A percentile compares a stretch with the other conserved stretches of the same genome.
Conservation (phyloP, 768 basidiomycete genomes). For the Calocera cornea region DNA sequence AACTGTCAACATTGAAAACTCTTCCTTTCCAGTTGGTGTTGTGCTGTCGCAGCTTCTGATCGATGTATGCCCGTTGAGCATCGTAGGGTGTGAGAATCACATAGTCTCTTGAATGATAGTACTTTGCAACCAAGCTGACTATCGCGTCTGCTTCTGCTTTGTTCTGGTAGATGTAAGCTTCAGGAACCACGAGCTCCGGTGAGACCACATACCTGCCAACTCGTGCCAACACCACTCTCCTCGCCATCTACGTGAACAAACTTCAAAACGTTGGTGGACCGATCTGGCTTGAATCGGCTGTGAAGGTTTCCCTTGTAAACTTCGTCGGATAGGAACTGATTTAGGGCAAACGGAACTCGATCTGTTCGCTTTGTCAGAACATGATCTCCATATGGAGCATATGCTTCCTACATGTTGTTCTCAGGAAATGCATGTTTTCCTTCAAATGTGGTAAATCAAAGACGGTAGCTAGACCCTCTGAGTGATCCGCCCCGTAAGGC, state of each 20-base stretch:
- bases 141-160: conserved; percentile 40
- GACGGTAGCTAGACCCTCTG: conserved; percentile 51
- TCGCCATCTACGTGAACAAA: conserved; percentile 45
- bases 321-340: conserved; percentile 50
- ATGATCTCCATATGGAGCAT: background rate
- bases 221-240: conserved; percentile 30
- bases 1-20: conserved; percentile 65
- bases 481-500: conserved; percentile 61
- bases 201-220: conserved; percentile 32
- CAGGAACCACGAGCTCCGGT: background rate
- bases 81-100: conserved; percentile 75
- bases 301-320: conserved; percentile 51
- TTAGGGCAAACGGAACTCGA: conserved; percentile 73
- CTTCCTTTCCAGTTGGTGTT: conserved; percentile 41
- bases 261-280: conserved; percentile 36
- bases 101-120: conserved; percentile 39
- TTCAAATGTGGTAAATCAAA: conserved; percentile 60
- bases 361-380: conserved; percentile 32
- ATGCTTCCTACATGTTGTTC: conserved; percentile 54
- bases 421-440: conserved; percentile 38
- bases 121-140: conserved; percentile 41
- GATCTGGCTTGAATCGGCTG: conserved; percentile 33
- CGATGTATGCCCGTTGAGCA: conserved; percentile 48
- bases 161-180: conserved; percentile 36
- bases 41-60: conserved; percentile 36